Base-by-base conservation (phyloP, 2,329 filamentous ascomycete genomes). In the Coleophoma eucalyptorum region DNA sequence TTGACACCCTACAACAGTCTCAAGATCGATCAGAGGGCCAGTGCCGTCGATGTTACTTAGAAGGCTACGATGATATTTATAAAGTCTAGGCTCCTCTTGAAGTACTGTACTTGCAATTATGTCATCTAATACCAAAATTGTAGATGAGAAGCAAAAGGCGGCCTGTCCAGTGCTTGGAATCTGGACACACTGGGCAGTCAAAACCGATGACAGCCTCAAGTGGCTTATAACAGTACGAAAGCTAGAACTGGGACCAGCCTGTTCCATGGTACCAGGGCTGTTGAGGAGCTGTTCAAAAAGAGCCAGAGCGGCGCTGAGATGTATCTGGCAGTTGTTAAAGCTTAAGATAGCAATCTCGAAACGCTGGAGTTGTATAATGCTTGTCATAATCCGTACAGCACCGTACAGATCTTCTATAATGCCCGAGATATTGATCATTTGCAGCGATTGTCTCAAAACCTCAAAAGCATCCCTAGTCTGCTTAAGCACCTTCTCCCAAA, bases 301-400 rank as follows among this genome's bases (percentile, higher is more conserved):
- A 31, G 71, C 69, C 45, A 77, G 62, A 38, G 77, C 76, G 2
- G 74, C 77, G 58, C 73, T 72, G 31, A 80, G 72, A 57, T 81
- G 78, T 51, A 72, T 64, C 46, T 72, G 72, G 70, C 77, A 80
- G 58, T 76, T 77, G 2, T 72, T 67, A 46, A 72, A 74, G 54
- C 71, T 72, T 42, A 66, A 68, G 3, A 75, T 70, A 5, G 74
- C 69, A 32, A 79, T 70, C 58, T 80, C 76, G 53, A 80, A 80
- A 49, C 75, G 69, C 54, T 79, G 74, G 54, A 80, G 67, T 59
- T 80, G 77, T 37, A 78, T 62, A 56, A 81, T 76, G 60, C 71
- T 75, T 61, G 77, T 72, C 59, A 81, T 69, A 33, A 77, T 54
- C 18, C 71, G n/a, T 62, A 57, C 58, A 43, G 62, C 59, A 7